Evolutionary conservation across 78 protist species (phyloP), one percentile per base, ranked within the genome.

Genomic region (Dictyostelium brefeldianum): DNA sequence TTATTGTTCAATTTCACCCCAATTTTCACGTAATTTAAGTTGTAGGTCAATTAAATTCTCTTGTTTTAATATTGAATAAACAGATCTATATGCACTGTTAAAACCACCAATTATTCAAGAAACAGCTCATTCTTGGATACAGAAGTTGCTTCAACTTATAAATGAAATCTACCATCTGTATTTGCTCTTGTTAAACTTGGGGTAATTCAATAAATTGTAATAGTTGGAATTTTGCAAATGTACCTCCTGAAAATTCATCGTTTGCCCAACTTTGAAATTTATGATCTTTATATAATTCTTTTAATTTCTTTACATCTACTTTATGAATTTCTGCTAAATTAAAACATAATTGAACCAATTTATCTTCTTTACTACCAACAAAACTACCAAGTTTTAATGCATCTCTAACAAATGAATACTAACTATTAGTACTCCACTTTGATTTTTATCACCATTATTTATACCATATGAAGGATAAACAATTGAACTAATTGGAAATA

Each of bases 1-100:
- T n/a, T n/a, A n/a, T 9, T 81, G 48, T 14, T 81, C 78, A 31
- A 81, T 50, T 14, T 78, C 50, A 8, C 89, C 89, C 89, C 89
- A 81, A 53, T 50, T 81, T 22, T 64, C 78, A 8, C 12, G 22
- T 43, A 81, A 62, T 51, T 67, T 47, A 0, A 6, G 6, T 62
- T 78, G 77, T 69, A 67, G 22, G 0, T 64, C n/a, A 0, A 18
- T 0, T 6, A 69, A 18, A 36, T 41, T 41, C 1, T 81, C 78
- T 5, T 22, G 4, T 6, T 1, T 29, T 25, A 81, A 71, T 11
- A 81, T 51, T 27, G n/a, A 43, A 41, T 81, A 67, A 31, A 81
- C 89, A 5, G 79, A 22, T 41, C 89, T 74, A 71, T 81, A 81
- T 14, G 89, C 89, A 46, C 77, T 62, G 43, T 67, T 81, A 2